A percentile compares a stretch with the other conserved stretches of the same genome.
These are phyloP conservation scores for Lonicera japonica DNA, from an alignment of 129 eudicot species.

Conservation along the genomic window DNA sequence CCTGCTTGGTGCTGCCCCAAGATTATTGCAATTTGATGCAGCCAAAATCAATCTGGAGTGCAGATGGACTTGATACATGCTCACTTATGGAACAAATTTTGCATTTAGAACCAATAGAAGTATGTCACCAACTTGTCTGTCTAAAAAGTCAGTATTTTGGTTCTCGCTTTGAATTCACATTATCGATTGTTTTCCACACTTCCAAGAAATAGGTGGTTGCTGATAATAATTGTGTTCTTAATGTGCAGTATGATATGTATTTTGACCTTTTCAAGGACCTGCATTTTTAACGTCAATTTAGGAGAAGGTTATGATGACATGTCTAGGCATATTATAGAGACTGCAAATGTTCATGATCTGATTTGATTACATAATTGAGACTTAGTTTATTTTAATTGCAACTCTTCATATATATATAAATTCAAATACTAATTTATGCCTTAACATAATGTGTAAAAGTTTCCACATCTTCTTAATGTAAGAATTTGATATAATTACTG, in stretches of 20 bases:
- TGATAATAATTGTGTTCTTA: background rate
- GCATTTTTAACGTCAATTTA: too few relatives aligned
- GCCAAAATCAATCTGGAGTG: slow-evolving; percentile 79
- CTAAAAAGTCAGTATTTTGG: background rate
- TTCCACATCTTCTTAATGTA: too few relatives aligned
- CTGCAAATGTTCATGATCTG: too few relatives aligned
- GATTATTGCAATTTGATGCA: slow-evolving; percentile 56
- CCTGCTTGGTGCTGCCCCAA: slow-evolving; percentile 74
- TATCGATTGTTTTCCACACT: background rate
- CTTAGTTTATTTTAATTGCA: too few relatives aligned
- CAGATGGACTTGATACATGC: slow-evolving; percentile 60
- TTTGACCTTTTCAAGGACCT: too few relatives aligned
- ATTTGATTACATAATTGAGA: too few relatives aligned
- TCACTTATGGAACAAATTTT: slow-evolving; percentile 74
- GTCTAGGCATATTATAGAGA: too few relatives aligned
- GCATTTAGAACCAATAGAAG: slow-evolving; percentile 80
- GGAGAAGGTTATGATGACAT: too few relatives aligned
- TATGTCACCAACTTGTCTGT: slow-evolving; percentile 20
- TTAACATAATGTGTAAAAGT: too few relatives aligned
- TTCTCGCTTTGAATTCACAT: background rate
- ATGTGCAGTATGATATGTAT: background rate
- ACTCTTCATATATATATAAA: too few relatives aligned
- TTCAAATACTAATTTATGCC: background rate
- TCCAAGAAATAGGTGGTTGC: background rate
- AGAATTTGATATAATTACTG: background rate